A percentile compares a stretch with the other conserved stretches of the same genome.
These are phyloP conservation scores for Coniferiporia weirii DNA, from an alignment of 1,284 basidiomycete genomes.

Conservation along the genomic window DNA sequence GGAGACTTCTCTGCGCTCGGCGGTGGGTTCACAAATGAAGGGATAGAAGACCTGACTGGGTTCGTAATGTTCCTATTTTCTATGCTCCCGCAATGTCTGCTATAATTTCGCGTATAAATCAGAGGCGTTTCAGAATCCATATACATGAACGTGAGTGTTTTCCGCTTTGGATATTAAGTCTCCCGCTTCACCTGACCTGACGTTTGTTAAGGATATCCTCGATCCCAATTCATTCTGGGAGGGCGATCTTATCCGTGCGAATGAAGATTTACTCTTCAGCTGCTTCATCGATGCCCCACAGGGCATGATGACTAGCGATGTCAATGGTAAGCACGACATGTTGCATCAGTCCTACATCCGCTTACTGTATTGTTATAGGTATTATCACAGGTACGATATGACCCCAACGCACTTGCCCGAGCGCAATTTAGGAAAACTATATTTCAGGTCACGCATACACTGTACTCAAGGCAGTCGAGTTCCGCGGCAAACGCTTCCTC, in stretches of 20 bases:
- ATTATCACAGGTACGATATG: conserved; percentile 10
- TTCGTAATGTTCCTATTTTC: conserved; percentile 16
- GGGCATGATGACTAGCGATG: neutral
- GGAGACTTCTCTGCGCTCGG: conserved; percentile 40
- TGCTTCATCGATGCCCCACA: conserved; percentile 29
- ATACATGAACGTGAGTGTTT: conserved; percentile 31
- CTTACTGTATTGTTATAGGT: conserved; percentile 30
- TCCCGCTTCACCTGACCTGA: neutral
- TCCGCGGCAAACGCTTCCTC: conserved; percentile 44
- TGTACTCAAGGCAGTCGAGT: conserved; percentile 43
- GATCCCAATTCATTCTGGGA: conserved; percentile 26
- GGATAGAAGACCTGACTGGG: conserved; percentile 48
- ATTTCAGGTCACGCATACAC: conserved; percentile 42
- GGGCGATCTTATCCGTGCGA: conserved; percentile 29
- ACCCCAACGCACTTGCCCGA: neutral
- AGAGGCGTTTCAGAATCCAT: conserved; percentile 42
- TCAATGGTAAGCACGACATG: conserved; percentile 8
- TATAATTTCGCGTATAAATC: neutral
- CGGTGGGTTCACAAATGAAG: conserved; percentile 39
- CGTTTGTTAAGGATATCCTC: conserved; percentile 26
- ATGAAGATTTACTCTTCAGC: conserved; percentile 43
- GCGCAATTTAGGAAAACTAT: neutral
- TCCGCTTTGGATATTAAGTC: too few relatives aligned
- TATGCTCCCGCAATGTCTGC: too few relatives aligned
- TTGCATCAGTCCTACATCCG: conserved; percentile 15